Conservation (phyloP, 495 filamentous ascomycete genomes). For the Trichoderma reesei region DNA sequence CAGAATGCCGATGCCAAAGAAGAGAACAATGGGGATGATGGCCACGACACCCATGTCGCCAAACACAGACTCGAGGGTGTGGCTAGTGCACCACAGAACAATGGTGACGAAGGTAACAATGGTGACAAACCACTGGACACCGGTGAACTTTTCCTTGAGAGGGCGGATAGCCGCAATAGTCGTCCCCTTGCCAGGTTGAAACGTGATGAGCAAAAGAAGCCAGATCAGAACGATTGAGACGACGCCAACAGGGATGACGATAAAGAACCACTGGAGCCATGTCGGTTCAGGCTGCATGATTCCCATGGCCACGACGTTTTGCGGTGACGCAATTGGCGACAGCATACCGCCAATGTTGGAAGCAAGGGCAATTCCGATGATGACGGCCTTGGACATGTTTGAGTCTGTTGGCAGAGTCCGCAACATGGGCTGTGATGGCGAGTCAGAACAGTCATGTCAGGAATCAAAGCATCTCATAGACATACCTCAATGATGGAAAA, state of each 20-base stretch:
- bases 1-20: constrained; percentile 94
- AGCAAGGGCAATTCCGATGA: constrained; percentile 90
- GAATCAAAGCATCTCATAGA: constrained; percentile 12
- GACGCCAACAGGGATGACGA: constrained; percentile 85
- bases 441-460: neutral
- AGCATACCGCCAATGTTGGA: constrained; percentile 95
- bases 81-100: constrained; percentile 80
- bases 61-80: constrained; percentile 77
- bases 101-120: constrained; percentile 81
- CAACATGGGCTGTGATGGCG: constrained; percentile 63
- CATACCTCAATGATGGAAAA: constrained; percentile 86
- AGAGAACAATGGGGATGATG: constrained; percentile 88
- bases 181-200: constrained; percentile 72
- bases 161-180: constrained; percentile 88
- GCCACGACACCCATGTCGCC: constrained; percentile 98
- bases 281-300: constrained; percentile 86
- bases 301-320: constrained; percentile 92
- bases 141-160: constrained; percentile 77
- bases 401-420: constrained; percentile 86
- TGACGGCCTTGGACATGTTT: constrained; percentile 85
- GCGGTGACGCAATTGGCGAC: constrained; percentile 90
- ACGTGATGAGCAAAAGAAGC: constrained; percentile 72
- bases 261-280: constrained; percentile 96
- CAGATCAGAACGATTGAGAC: constrained; percentile 85
- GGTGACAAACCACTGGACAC: constrained; percentile 87